Evolutionary conservation across 2,329 filamentous ascomycete species (phyloP).

Genomic region (Nemania serpens): DNA sequence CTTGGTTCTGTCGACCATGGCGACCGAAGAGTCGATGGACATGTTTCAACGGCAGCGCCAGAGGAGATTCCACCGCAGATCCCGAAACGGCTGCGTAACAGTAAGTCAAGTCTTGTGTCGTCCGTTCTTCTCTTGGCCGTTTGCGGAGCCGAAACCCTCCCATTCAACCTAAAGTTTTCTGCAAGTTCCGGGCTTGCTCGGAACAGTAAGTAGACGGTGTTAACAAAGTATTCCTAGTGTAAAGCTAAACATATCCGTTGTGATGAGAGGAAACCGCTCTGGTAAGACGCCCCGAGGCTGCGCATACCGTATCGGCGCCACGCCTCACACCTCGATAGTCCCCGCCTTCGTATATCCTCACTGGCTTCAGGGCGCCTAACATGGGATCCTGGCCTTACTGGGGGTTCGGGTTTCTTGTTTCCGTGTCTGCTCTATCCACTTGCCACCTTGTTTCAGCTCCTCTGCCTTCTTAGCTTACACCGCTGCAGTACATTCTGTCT

Average conservation of each 20-base stretch:
- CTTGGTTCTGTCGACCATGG: conserved; percentile 15
- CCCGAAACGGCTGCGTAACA: conserved; percentile 40
- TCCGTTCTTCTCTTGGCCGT: not conserved
- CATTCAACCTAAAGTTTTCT: not conserved
- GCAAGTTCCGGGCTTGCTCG: not conserved
- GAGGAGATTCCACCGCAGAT: conserved; percentile 42
- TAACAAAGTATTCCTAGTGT: conserved; percentile 30
- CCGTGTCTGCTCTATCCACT: conserved; percentile 6
- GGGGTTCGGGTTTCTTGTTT: not conserved
- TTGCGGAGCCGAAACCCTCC: not conserved
- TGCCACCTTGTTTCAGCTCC: not conserved
- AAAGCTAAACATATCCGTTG: conserved; percentile 52
- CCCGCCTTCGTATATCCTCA: conserved; percentile 19
- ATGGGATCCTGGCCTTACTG: not conserved
- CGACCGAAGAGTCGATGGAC: conserved; percentile 29
- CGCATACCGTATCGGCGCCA: not conserved
- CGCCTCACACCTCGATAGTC: not conserved
- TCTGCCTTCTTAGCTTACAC: conserved; percentile 18
- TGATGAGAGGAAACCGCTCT: conserved; percentile 51
- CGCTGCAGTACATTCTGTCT: conserved; percentile 50
- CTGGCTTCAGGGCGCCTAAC: conserved; percentile 4
- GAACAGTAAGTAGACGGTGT: conserved; percentile 5
- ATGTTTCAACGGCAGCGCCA: conserved; percentile 39
- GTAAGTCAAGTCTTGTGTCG: conserved; percentile 19
- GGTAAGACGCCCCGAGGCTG: conserved; percentile 43